These are phyloP conservation scores for Phaffomyces thermotolerans DNA, from an alignment of 805 yeast species.

Conservation along the genomic window DNA sequence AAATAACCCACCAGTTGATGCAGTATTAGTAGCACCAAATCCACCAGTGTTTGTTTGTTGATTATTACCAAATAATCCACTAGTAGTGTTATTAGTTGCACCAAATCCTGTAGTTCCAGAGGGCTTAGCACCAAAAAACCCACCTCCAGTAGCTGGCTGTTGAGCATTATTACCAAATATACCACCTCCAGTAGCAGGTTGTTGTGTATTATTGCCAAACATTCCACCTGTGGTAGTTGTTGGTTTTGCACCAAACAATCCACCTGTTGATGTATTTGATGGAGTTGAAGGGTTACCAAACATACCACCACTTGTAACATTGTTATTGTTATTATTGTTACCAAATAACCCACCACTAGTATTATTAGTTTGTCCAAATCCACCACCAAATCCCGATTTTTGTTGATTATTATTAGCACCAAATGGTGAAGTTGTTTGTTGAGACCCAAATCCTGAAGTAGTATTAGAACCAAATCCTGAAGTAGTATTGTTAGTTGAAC, in stretches of 20 bases:
- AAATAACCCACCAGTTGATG: slow-evolving; percentile 4
- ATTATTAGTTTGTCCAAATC: slow-evolving; percentile 4
- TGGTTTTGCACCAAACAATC: slow-evolving; percentile 28
- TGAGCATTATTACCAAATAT: slow-evolving; percentile 21
- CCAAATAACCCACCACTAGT: slow-evolving; percentile 26
- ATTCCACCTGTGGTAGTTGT: slow-evolving; percentile 8
- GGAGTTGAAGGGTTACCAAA: slow-evolving; percentile 20
- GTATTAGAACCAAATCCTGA: background rate
- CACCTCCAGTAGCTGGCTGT: slow-evolving; percentile 13
- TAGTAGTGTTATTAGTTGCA: slow-evolving; percentile 13
- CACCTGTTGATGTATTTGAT: slow-evolving; percentile 23
- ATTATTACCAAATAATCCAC: slow-evolving; percentile 26
- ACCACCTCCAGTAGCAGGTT: slow-evolving; percentile 4
- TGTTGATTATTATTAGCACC: slow-evolving; percentile 30
- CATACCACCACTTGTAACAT: slow-evolving; percentile 4
- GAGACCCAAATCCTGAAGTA: slow-evolving; percentile 5
- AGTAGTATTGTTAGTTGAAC: too few relatives aligned
- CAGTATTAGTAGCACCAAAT: slow-evolving; percentile 16
- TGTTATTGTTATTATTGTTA: slow-evolving; percentile 25
- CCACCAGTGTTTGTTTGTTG: slow-evolving; percentile 18
- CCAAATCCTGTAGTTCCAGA: slow-evolving; percentile 1
- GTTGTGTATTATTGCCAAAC: slow-evolving; percentile 7
- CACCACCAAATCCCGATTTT: slow-evolving; percentile 14
- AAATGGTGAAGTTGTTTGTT: slow-evolving; percentile 27
- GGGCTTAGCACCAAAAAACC: slow-evolving; percentile 20